Evolutionary conservation across 768 basidiomycete genomes (phyloP).

Genomic region (Porpolomopsis calyptriformis): DNA sequence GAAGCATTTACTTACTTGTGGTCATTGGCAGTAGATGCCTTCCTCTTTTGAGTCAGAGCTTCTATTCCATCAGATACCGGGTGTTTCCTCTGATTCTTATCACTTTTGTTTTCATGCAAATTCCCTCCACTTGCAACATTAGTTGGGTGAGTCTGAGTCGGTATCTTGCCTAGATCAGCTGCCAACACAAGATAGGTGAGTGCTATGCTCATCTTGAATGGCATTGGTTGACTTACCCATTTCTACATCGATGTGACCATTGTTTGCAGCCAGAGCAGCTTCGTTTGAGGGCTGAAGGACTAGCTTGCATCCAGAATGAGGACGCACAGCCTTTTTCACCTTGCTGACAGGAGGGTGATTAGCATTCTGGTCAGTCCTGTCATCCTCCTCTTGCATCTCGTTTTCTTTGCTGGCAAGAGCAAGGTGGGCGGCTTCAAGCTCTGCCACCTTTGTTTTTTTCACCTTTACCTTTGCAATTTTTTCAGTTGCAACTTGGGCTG

Average conservation of each 20-base stretch:
- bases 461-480: neutral
- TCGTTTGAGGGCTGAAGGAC: neutral
- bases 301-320: neutral
- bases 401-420: neutral
- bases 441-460: neutral
- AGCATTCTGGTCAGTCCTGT: neutral
- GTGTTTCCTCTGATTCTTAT: neutral
- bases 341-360: neutral
- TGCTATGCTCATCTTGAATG: neutral
- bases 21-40: neutral
- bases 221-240: neutral
- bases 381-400: neutral
- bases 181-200: too few species aligned
- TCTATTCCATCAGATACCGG: neutral
- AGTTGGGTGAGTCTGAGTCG: neutral
- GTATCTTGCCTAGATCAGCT: neutral
- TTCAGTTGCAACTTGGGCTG: neutral
- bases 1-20: neutral
- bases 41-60: neutral
- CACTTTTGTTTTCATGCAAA: neutral
- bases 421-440: neutral
- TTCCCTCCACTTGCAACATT: neutral
- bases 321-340: neutral
- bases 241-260: neutral
- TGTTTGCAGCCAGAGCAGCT: neutral